Evolutionary conservation across 257 asterid genomes (phyloP), one percentile per base, ranked within the genome.

Genomic region (Oldenlandia corymbosa): DNA sequence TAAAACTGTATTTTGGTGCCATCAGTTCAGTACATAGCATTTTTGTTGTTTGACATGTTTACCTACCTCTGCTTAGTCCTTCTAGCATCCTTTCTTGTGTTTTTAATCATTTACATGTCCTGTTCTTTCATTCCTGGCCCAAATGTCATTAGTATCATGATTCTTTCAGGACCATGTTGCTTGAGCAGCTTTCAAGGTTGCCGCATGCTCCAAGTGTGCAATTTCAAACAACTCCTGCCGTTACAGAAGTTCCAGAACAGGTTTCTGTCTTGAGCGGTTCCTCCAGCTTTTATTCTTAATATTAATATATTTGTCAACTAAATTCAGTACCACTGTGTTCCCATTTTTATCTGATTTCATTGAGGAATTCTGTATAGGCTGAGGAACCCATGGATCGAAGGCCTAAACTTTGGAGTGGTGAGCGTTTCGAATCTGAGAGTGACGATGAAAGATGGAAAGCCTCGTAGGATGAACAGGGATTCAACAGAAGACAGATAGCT

Each of bases 391-490:
- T 89, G 91, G 98, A 88, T 60, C 75, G 68, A 70, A 87, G 91
- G 58, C 90, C 85, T 36, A 86, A 88, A 77, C 97, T 92, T 67
- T 92, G 98, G 98, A 84, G 80, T 55, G 95, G 97, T 32, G 88
- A 85, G 1, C 81, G 61, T 64, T 81, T 76, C 64, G 94, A 83
- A 67, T 92, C 94, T 55, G 97, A 88, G 53, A 83, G 76, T 49
- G 96, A 86, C 13, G 60, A 54, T 50, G 86, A 76, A n/a, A 69
- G 77, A 81, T 62, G 88, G 70, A 67, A 81, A 76, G 68, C 79
- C 77, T 71, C 63, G 39, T 42, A 3, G 28, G 10, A 43, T 7
- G 7, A 30, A 14, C 17, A 55, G 66, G 48, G 48, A 42, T 14
- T 5, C 48, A 1, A 42, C 48, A 6, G 18, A 1, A 1, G 12